Conservation (phyloP, 441 rosid genomes). For the Arabidopsis hybrid region DNA sequence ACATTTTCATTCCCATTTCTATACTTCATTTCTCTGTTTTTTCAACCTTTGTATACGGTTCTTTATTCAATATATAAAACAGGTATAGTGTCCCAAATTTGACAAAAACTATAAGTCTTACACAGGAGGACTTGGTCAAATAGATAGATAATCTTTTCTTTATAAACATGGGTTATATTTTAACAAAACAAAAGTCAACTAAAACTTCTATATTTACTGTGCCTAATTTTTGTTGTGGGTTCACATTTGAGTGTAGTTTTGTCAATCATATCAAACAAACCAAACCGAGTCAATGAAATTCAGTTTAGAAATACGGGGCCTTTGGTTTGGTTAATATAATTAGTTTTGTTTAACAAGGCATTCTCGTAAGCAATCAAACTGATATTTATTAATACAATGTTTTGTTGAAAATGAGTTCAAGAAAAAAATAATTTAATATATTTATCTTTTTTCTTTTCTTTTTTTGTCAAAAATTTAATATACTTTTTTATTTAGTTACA, state of each 20-base stretch:
- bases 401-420: no score
- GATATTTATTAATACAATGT: no score
- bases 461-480: no score
- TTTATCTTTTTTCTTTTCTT: no score
- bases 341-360: background rate
- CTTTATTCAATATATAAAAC: constrained; percentile 21
- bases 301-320: background rate
- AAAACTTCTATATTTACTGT: constrained; percentile 2
- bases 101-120: background rate
- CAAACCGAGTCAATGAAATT: background rate
- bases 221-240: constrained; percentile 47
- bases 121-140: constrained; percentile 7
- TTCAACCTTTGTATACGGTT: constrained; percentile 31
- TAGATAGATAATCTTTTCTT: background rate
- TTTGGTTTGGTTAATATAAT: background rate
- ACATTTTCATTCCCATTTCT: constrained; percentile 44
- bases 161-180: background rate
- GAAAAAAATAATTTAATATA: no score
- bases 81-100: constrained; percentile 14
- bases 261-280: constrained; percentile 31
- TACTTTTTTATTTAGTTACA: no score
- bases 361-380: background rate
- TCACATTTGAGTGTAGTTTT: constrained; percentile 55
- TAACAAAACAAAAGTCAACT: constrained; percentile 21
- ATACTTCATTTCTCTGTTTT: constrained; percentile 32